phyloP scores from a whole-genome alignment of 371 early-diverging fungal genomes.

The Rhizopus stolonifer region DNA sequence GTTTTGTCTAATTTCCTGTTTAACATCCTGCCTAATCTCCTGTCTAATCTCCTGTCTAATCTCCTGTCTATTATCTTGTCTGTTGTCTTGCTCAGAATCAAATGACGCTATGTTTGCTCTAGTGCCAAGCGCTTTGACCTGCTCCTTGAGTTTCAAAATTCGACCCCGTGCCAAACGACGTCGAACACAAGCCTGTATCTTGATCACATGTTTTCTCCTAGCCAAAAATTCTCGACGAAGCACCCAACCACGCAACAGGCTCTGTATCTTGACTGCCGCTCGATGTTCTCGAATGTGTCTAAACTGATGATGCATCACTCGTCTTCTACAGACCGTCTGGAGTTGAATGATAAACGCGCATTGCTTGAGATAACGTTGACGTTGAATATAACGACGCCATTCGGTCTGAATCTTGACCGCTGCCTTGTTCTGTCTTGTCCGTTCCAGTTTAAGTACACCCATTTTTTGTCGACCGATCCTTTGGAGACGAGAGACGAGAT shows the following conservation, averaged over 20 bases:
- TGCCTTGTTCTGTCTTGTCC: conserved; percentile 68
- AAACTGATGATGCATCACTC: conserved; percentile 56
- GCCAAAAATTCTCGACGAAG: conserved; percentile 60
- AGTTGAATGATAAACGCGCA: conserved; percentile 34
- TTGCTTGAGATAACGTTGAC: conserved; percentile 47
- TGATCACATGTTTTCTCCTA: conserved; percentile 54
- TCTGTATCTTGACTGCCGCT: conserved; percentile 81
- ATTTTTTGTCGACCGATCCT: conserved; percentile 60
- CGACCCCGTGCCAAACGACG: conserved; percentile 62
- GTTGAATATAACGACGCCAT: conserved; percentile 67
- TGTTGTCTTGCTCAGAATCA: no score
- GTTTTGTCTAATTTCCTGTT: no score
- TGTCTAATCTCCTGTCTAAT: no score
- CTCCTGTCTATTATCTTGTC: no score
- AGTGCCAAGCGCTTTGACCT: conserved; percentile 69
- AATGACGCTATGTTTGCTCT: neutral
- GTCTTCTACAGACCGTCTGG: conserved; percentile 55
- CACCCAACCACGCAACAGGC: conserved; percentile 58
- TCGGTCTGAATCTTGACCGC: conserved; percentile 76
- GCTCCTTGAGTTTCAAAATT: conserved; percentile 78
- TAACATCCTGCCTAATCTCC: no score
- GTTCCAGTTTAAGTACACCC: conserved; percentile 55
- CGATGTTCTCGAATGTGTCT: conserved; percentile 53
- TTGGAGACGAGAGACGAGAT: conserved; percentile 60
- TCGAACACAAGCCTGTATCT: conserved; percentile 82